These are phyloP conservation scores for Camptophora hylomeconis DNA, from an alignment of 2,329 filamentous ascomycete species.

Conservation along the genomic window DNA sequence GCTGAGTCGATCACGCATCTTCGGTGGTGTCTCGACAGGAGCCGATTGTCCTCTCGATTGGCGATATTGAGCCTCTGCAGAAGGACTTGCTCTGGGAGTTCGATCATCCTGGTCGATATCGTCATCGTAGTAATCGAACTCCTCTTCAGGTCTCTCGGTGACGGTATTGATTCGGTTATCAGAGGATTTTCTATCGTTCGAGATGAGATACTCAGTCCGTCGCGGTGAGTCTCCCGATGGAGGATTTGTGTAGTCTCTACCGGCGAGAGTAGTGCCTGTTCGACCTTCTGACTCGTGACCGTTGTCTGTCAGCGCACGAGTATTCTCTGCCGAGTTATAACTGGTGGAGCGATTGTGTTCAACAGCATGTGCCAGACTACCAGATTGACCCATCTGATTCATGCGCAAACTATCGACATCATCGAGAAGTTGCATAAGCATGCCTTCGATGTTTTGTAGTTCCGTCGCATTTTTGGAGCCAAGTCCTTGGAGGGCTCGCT, in stretches of 20 bases:
- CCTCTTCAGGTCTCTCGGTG: conserved; percentile 66
- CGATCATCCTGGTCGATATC: conserved; percentile 5
- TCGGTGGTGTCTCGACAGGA: conserved; percentile 33
- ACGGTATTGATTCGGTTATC: conserved; percentile 85
- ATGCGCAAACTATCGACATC: conserved; percentile 78
- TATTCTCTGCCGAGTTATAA: conserved; percentile 55
- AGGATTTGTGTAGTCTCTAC: conserved; percentile 56
- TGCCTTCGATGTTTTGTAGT: conserved; percentile 74
- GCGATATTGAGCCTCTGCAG: conserved; percentile 15
- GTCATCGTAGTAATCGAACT: conserved; percentile 12
- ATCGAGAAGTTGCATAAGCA: conserved; percentile 80
- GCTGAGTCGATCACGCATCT: conserved; percentile 24
- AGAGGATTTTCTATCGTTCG: conserved; percentile 42
- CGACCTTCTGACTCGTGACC: conserved; percentile 77
- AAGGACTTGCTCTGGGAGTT: conserved; percentile 9
- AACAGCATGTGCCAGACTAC: conserved; percentile 18
- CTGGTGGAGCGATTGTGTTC: conserved; percentile 28
- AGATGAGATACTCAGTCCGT: conserved; percentile 25
- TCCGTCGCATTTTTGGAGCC: conserved; percentile 81
- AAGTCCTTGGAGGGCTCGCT: conserved; percentile 80
- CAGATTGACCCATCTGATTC: conserved; percentile 37
- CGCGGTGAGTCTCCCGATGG: conserved; percentile 42
- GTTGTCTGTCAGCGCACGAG: conserved; percentile 54
- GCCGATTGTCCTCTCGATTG: conserved; percentile 29
- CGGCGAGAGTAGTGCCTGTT: conserved; percentile 59